Evolutionary conservation across 108 stramenopile genomes (phyloP).

Genomic region (Skeletonema potamos): DNA sequence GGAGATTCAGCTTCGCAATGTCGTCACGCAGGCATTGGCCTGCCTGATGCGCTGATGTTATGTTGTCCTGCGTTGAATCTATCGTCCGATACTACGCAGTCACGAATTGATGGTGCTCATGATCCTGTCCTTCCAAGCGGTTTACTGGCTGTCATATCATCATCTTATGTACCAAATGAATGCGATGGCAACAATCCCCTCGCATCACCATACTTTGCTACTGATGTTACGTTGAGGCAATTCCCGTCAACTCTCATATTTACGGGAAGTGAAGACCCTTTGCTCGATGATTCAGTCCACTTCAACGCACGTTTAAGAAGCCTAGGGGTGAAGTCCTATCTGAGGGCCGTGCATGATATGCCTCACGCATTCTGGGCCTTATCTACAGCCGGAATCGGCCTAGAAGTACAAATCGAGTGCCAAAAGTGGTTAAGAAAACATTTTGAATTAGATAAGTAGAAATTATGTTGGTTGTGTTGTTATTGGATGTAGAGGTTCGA

Average conservation of each 20-base stretch:
- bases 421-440: constrained; percentile 49
- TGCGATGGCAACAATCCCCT: constrained; percentile 54
- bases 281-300: constrained; percentile 85
- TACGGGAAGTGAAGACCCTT: constrained; percentile 73
- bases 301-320: constrained; percentile 73
- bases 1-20: neutral
- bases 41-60: constrained; percentile 82
- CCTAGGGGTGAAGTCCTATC: constrained; percentile 62
- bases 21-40: neutral
- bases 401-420: constrained; percentile 66
- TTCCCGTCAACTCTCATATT: constrained; percentile 77
- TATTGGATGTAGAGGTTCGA: no score
- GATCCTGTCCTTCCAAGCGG: constrained; percentile 83
- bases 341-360: constrained; percentile 70
- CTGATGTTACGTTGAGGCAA: constrained; percentile 49
- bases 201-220: constrained; percentile 79
- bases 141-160: constrained; percentile 69
- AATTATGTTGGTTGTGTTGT: no score
- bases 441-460: constrained; percentile 9
- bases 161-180: constrained; percentile 59
- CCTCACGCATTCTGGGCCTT: constrained; percentile 83
- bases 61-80: constrained; percentile 80
- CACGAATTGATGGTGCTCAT: constrained; percentile 62
- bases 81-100: constrained; percentile 59
- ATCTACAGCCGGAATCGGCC: constrained; percentile 35